phyloP scores from a whole-genome alignment of 257 asterid genomes.

The Craterostigma plantagineum region DNA sequence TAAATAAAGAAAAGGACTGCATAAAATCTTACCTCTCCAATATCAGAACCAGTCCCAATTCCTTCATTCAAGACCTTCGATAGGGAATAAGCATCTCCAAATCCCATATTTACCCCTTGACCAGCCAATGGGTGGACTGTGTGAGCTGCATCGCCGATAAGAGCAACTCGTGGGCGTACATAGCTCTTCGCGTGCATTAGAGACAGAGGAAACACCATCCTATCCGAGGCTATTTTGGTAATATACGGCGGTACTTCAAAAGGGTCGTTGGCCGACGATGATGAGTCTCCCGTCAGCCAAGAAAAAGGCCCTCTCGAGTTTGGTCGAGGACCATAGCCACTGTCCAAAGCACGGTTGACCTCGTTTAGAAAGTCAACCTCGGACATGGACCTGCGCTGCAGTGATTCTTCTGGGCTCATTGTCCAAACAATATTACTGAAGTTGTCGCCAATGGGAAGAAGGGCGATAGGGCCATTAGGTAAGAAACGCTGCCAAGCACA shows the following conservation, averaged over 20 bases:
- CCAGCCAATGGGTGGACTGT: constrained; percentile 99
- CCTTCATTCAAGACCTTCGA: constrained; percentile 72
- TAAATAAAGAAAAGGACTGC: background rate
- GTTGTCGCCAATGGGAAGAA: constrained; percentile 64
- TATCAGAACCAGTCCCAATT: constrained; percentile 76
- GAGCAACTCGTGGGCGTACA: constrained; percentile 39
- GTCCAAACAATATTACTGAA: constrained; percentile 98
- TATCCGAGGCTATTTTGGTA: constrained; percentile 41
- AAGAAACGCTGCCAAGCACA: constrained; percentile 96
- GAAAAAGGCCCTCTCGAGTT: constrained; percentile 31
- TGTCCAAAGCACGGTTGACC: constrained; percentile 49
- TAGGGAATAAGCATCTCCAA: constrained; percentile 66
- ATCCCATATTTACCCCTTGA: constrained; percentile 98
- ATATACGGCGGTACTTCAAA: constrained; percentile 74
- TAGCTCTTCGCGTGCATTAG: constrained; percentile 65
- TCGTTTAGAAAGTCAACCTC: constrained; percentile 53
- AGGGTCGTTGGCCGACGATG: constrained; percentile 30
- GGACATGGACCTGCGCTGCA: constrained; percentile 36
- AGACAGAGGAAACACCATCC: constrained; percentile 89
- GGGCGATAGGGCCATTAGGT: constrained; percentile 86
- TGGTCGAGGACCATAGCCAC: constrained; percentile 76
- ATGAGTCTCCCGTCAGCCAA: constrained; percentile 30
- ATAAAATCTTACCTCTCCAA: constrained; percentile 65
- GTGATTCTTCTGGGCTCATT: constrained; percentile 68
- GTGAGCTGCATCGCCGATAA: constrained; percentile 94